Base-by-base conservation (phyloP, 768 basidiomycete species). In the Trametes villosa region DNA sequence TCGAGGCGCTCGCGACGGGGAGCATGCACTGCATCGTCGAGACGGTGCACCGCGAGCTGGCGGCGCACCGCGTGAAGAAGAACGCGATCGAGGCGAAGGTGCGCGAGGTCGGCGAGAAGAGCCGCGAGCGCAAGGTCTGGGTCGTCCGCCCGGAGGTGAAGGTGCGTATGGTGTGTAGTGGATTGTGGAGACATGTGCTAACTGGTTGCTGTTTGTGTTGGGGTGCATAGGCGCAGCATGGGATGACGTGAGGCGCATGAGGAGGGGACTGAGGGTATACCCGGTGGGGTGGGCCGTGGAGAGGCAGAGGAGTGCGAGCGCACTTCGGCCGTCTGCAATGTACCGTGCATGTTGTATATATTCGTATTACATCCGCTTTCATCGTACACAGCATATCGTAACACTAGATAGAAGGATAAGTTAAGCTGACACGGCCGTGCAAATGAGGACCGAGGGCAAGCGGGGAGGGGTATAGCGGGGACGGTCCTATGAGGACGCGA, bases 1-100 rank as follows among this genome's bases (percentile, higher is more conserved):
- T 93, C 46, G 76, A 78, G 3, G 74, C 77, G 24, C 76, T 91
- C 20, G 81, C 85, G 53, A 85, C 88, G 0, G 77, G 81, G 9
- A 92, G 79, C 63, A 77, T 92, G 26, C 80, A 79, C 9, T 81
- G 85, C 55, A 82, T 95, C 29, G 81, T 93, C 0, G 92, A 94
- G 60, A 80, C 84, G 9, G 81, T 94, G 64, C 84, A 87, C 67
- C 84, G 87, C 63, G 88, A 88, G 27, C 77, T 94, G 40, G 83
- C 83, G 31, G 73, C 71, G n/a, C 76, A 88, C 64, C 88, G 87
- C 57, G 82, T 93, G 63, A 92, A 88, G 78, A 94, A 94, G 80
- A 89, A 87, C 50, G 85, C 90, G 4, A 86, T 95, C 45, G 91
- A 92, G 72, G 86, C 85, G 3, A 94, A 94, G 71, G 78, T 95